Percentiles rank a stretch among this genome's conserved stretches.
These are phyloP conservation scores for Zanthoxylum bungeanum DNA, from an alignment of 345 rosid genomes.

Conservation along the genomic window DNA sequence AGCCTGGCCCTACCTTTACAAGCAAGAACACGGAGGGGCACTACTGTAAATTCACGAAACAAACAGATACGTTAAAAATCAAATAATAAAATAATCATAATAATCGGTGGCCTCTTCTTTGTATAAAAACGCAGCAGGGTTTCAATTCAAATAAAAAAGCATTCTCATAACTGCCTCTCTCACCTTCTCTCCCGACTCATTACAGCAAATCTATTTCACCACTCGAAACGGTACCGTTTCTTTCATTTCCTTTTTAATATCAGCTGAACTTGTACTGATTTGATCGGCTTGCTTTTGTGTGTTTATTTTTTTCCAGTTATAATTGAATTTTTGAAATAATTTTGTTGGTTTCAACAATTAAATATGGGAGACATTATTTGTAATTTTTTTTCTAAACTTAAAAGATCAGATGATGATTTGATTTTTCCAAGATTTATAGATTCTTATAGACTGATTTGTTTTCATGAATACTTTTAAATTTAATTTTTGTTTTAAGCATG, in stretches of 20 bases:
- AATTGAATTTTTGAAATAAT: neutral
- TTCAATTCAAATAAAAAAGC: neutral
- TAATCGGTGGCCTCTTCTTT: neutral
- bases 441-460: neutral
- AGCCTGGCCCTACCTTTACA: neutral
- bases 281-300: neutral
- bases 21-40: neutral
- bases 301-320: neutral
- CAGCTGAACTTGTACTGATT: neutral
- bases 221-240: conserved; percentile 4
- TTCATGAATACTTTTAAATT: neutral
- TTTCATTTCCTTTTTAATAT: neutral
- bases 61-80: neutral
- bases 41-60: neutral
- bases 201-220: neutral
- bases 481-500: neutral
- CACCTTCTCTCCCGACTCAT: neutral
- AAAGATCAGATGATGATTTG: neutral
- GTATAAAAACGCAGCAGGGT: neutral
- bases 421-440: neutral
- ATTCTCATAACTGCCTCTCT: neutral
- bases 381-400: neutral
- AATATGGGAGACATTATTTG: neutral
- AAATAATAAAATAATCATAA: neutral
- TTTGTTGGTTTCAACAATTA: neutral